Conservation (phyloP, 176 grass and related monocot genomes). For the Otatea glauca region DNA sequence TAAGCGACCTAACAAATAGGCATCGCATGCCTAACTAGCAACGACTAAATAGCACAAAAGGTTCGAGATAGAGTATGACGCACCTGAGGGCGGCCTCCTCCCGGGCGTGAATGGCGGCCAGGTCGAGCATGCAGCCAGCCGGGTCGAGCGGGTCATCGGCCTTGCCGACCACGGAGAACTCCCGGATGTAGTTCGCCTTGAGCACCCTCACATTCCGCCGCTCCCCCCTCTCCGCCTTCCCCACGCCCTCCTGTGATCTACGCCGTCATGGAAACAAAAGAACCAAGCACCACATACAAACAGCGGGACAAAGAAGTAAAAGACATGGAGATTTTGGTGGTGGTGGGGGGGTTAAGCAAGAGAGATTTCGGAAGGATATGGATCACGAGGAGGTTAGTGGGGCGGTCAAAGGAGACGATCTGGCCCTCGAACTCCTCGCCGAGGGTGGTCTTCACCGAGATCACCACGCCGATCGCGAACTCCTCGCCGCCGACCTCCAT, state of each 20-base stretch:
- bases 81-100: conserved; percentile 90
- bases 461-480: conserved; percentile 77
- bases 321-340: neutral
- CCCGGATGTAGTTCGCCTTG: conserved; percentile 89
- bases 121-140: conserved; percentile 72
- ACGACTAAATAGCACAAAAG: neutral
- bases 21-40: conserved; percentile 7
- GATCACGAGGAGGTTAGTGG: conserved; percentile 86
- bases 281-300: conserved; percentile 1
- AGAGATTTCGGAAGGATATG: conserved; percentile 80
- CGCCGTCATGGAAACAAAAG: conserved; percentile 56
- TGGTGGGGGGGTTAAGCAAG: neutral
- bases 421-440: conserved; percentile 88
- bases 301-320: conserved; percentile 1
- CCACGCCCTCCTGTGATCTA: conserved; percentile 82
- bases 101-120: conserved; percentile 67
- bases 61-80: conserved; percentile 8
- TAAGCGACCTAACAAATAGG: neutral
- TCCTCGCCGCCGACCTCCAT: conserved; percentile 77
- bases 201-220: conserved; percentile 76
- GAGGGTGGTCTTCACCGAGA: conserved; percentile 77
- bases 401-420: conserved; percentile 90
- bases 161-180: conserved; percentile 65
- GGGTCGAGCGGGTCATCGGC: conserved; percentile 82
- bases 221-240: conserved; percentile 52